Conservation (phyloP, 306 rosid species). For the Sechiopsis laciniata region DNA sequence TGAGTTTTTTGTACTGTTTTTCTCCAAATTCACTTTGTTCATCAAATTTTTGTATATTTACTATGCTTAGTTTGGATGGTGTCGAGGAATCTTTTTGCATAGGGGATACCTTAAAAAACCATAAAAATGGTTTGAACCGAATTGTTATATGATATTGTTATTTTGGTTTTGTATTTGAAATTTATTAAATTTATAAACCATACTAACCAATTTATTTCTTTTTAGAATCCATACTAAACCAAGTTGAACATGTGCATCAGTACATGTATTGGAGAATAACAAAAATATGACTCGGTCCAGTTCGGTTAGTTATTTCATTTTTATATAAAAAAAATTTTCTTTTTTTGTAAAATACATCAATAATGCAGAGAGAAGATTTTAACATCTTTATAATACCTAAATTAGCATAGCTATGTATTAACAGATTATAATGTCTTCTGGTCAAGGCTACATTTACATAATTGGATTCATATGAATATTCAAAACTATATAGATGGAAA, state of each 20-base stretch:
- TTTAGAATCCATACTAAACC: background rate
- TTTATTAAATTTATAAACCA: background rate
- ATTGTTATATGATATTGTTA: too few relatives aligned
- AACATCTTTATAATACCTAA: too few relatives aligned
- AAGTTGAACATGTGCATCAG: background rate
- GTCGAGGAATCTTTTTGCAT: background rate
- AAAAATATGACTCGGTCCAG: background rate
- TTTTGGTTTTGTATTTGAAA: too few relatives aligned
- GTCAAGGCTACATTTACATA: background rate
- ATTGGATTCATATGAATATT: background rate
- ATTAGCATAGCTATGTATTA: too few relatives aligned
- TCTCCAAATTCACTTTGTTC: background rate
- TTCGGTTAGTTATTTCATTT: background rate
- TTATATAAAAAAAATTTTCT: too few relatives aligned
- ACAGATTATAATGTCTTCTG: background rate
- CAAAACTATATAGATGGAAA: background rate
- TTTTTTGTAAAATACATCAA: background rate
- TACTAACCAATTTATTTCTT: too few relatives aligned
- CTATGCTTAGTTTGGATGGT: background rate
- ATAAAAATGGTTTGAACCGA: background rate
- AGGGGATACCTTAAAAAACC: too few relatives aligned
- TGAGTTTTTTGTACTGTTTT: slow-evolving; percentile 24
- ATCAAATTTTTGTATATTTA: background rate
- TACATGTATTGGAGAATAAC: background rate
- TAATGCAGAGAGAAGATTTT: background rate